These are phyloP conservation scores for Hymenoscyphus linearis DNA, from an alignment of 2,329 filamentous ascomycete genomes.

Conservation along the genomic window DNA sequence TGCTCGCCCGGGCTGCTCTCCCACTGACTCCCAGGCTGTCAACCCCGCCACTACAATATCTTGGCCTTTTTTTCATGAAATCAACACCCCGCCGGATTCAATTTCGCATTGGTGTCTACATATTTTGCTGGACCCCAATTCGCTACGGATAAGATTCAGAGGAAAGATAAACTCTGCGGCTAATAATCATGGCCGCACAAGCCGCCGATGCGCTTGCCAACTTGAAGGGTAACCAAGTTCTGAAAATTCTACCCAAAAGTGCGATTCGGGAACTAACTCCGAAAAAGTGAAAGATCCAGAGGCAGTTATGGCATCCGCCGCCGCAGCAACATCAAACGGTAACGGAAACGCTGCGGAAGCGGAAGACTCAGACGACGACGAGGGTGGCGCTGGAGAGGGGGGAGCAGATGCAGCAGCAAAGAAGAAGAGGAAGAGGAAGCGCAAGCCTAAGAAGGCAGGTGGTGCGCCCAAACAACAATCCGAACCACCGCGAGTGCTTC, in stretches of 20 bases:
- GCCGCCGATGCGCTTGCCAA: constrained; percentile 83
- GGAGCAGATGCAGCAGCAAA: constrained; percentile 45
- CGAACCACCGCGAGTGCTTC: constrained; percentile 67
- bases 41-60: constrained; percentile 1
- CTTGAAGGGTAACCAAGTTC: constrained; percentile 63
- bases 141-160: not conserved
- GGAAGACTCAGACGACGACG: constrained; percentile 50
- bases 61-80: not conserved
- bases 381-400: constrained; percentile 39
- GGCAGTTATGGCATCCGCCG: constrained; percentile 26
- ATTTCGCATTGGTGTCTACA: not conserved
- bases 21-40: too few species aligned
- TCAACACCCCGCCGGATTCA: not conserved
- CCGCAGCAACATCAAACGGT: constrained; percentile 24
- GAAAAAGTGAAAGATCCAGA: constrained; percentile 29
- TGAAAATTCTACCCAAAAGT: constrained; percentile 1
- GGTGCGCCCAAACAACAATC: constrained; percentile 64
- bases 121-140: not conserved
- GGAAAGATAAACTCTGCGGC: constrained; percentile 3
- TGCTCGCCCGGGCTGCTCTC: too few species aligned
- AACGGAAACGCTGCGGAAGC: constrained; percentile 25
- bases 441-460: constrained; percentile 72
- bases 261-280: constrained; percentile 7
- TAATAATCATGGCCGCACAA: constrained; percentile 26
- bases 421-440: constrained; percentile 57